phyloP scores from a whole-genome alignment of 257 asterid genomes.

The Penstemon eatonii region DNA sequence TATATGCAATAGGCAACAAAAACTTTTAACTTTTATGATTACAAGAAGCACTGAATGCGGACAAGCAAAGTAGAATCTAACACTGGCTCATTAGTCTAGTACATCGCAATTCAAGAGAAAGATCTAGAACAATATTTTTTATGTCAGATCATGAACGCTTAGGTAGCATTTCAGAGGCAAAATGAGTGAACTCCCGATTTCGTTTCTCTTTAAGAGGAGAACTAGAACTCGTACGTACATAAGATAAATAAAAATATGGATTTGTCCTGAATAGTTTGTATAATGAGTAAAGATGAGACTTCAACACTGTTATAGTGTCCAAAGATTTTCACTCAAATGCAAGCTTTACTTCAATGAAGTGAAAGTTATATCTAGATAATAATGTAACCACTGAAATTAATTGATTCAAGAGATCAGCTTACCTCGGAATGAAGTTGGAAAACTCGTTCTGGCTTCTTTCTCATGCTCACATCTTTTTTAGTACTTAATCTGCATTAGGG shows the following conservation, averaged over 20 bases:
- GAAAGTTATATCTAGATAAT: neutral
- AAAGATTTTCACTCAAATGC: neutral
- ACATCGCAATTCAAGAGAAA: conserved; percentile 6
- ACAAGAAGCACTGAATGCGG: conserved; percentile 21
- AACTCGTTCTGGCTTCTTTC: conserved; percentile 60
- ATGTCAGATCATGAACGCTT: conserved; percentile 11
- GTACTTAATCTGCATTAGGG: conserved; percentile 65
- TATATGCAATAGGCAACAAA: conserved; percentile 16
- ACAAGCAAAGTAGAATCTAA: conserved; percentile 7
- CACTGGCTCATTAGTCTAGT: conserved; percentile 10
- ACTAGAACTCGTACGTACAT: neutral
- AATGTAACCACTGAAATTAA: conserved; percentile 3
- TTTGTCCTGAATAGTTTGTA: neutral
- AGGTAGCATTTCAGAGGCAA: conserved; percentile 1
- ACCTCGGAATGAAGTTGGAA: conserved; percentile 60
- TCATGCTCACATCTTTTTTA: conserved; percentile 46
- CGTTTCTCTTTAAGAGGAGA: conserved; percentile 9
- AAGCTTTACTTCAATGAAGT: conserved; percentile 16
- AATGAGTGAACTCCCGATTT: neutral
- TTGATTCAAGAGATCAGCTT: conserved; percentile 23
- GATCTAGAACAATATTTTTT: conserved; percentile 8
- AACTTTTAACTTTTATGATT: neutral
- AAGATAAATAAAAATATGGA: conserved; percentile 12
- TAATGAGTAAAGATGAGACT: neutral
- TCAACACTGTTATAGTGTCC: neutral